phyloP scores from a whole-genome alignment of 495 filamentous ascomycete genomes.

The Xylaria nigripes region DNA sequence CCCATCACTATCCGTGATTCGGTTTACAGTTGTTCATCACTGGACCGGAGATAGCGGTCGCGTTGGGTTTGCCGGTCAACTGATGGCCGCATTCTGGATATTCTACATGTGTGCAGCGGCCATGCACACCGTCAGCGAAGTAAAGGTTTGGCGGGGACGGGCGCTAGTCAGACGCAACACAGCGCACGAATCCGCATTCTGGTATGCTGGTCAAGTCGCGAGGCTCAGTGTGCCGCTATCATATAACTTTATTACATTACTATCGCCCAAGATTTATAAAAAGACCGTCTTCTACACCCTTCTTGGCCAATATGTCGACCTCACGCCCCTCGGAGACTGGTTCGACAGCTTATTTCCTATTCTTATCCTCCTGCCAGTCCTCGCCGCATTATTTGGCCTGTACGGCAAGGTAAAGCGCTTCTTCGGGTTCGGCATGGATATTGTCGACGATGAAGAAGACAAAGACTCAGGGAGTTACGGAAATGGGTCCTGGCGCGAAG shows the following conservation, averaged over 20 bases:
- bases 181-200: constrained; percentile 83
- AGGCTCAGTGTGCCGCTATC: constrained; percentile 83
- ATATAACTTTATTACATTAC: constrained; percentile 91
- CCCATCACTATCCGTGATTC: constrained; percentile 71
- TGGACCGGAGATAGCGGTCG: constrained; percentile 54
- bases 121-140: constrained; percentile 74
- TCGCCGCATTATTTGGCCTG: constrained; percentile 74
- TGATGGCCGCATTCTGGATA: constrained; percentile 80
- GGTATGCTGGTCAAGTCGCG: constrained; percentile 87
- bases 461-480: constrained; percentile 58
- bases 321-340: constrained; percentile 73
- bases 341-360: constrained; percentile 86
- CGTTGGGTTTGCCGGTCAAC: constrained; percentile 75
- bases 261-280: constrained; percentile 57
- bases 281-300: constrained; percentile 80
- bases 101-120: constrained; percentile 84
- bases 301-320: constrained; percentile 72
- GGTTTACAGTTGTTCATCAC: constrained; percentile 76
- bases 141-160: constrained; percentile 90
- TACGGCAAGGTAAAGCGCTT: constrained; percentile 73
- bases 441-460: constrained; percentile 68
- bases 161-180: constrained; percentile 86
- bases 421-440: constrained; percentile 67
- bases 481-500: constrained; percentile 85
- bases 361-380: constrained; percentile 74